phyloP scores from a whole-genome alignment of 768 basidiomycete species.

The Mycena metata region DNA sequence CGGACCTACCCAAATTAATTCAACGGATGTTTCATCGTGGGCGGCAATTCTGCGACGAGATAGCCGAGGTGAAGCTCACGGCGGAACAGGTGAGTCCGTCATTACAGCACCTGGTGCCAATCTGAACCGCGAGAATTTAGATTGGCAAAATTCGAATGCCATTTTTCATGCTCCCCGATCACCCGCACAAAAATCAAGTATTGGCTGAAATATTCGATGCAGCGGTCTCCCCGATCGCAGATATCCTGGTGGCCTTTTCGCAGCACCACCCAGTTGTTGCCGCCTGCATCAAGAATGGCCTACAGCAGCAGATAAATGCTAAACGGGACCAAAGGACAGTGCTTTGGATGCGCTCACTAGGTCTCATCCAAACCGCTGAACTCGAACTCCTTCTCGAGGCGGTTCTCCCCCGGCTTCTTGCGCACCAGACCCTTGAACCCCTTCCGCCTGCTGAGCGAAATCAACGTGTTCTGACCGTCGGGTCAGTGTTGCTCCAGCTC shows the following conservation, averaged over 20 bases:
- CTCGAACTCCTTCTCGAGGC: background rate
- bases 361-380: background rate
- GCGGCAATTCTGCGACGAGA: too few relatives aligned
- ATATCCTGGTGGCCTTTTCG: background rate
- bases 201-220: background rate
- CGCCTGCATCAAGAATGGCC: background rate
- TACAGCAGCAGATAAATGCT: background rate
- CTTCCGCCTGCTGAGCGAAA: background rate
- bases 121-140: too few relatives aligned
- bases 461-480: background rate
- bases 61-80: too few relatives aligned
- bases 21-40: background rate
- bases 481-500: slow-evolving; percentile 1
- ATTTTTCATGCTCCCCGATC: background rate
- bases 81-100: too few relatives aligned
- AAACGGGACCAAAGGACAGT: background rate
- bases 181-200: slow-evolving; percentile 8
- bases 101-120: too few relatives aligned
- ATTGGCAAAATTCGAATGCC: too few relatives aligned
- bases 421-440: background rate
- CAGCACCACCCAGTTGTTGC: background rate
- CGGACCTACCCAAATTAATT: background rate
- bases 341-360: slow-evolving; percentile 1
- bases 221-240: background rate
- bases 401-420: background rate